Base-by-base conservation (phyloP, 2,329 filamentous ascomycete species). In the Fusarium subglutinans region DNA sequence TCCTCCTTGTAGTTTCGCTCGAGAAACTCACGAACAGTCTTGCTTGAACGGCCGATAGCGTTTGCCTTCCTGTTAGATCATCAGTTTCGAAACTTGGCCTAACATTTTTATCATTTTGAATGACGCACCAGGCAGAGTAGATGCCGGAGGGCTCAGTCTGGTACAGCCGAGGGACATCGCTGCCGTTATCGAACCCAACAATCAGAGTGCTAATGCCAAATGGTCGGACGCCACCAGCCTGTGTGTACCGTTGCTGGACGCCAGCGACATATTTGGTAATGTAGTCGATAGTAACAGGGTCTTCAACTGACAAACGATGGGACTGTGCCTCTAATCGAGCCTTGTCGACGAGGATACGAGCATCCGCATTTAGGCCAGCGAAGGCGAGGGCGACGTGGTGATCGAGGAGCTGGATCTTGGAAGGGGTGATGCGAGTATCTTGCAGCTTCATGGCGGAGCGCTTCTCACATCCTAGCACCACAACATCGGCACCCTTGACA, bases 71-170 rank as follows among this genome's bases (percentile, higher is more conserved):
- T 98, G 77, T 73, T 48, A 3, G 17, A 66, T 26, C 24, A 22
- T 79, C 37, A 78, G 74, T n/a, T 50, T 50, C 12, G 14, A 26
- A 15, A 37, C 6, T n/a, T 38, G n/a, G 15, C n/a, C 10, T 6
- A 13, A 24, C 22, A 26, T 15, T 6, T 22, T 37, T n/a, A 51
- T 35, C 30, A 20, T 35, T 17, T 41, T 15, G 22, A 18, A 24
- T 61, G 63, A 82, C 90, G 61, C 88, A 98, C 96, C 96, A 99
- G 83, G 96, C 96, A 66, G 95, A 98, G 88, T 98, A 99, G 84
- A 99, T 99, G 69, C 97, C 96, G 73, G 95, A 98, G n/a, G 97
- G 96, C 87, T 99, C 96, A 8, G 96, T 99, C 90, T 98, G 96
- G 84, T 98, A 99, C 70, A 99, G 88, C 79, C 95, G 90, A 62